A percentile compares a stretch with the other conserved stretches of the same genome.
These are phyloP conservation scores for Saccharomyces hybrid DNA, from an alignment of 1,139 yeast species.

Conservation along the genomic window DNA sequence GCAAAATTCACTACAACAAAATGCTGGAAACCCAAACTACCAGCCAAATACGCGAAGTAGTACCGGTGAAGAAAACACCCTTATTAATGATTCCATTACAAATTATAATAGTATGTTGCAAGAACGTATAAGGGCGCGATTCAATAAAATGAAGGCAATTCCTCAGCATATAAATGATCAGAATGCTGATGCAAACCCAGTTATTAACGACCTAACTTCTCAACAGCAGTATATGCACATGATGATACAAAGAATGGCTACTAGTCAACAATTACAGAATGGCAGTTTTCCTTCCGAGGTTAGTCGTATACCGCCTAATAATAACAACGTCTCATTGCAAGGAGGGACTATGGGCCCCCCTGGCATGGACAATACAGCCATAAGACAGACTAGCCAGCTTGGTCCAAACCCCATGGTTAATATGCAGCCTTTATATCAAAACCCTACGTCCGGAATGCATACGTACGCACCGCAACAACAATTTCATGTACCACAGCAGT, in stretches of 20 bases:
- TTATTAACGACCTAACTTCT: neutral
- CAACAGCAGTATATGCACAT: constrained; percentile 5
- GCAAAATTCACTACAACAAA: neutral
- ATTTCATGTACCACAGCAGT: neutral
- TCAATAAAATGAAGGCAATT: neutral
- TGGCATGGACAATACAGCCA: neutral
- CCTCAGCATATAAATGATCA: neutral
- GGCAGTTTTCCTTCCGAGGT: constrained; percentile 1
- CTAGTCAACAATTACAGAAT: constrained; percentile 6
- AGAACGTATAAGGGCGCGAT: neutral
- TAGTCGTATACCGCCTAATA: neutral
- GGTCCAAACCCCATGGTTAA: neutral
- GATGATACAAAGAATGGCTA: constrained; percentile 5
- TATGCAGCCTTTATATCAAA: neutral
- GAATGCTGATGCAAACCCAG: neutral
- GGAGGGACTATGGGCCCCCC: neutral
- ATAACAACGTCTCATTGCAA: neutral
- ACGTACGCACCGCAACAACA: neutral
- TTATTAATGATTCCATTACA: neutral
- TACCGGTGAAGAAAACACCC: neutral
- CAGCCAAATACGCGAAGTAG: neutral
- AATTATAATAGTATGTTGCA: neutral
- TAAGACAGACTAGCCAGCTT: neutral
- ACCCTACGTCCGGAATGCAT: neutral
- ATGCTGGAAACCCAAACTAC: neutral